phyloP scores from a whole-genome alignment of 495 filamentous ascomycete species.

The Thermothielavioides terrestris region DNA sequence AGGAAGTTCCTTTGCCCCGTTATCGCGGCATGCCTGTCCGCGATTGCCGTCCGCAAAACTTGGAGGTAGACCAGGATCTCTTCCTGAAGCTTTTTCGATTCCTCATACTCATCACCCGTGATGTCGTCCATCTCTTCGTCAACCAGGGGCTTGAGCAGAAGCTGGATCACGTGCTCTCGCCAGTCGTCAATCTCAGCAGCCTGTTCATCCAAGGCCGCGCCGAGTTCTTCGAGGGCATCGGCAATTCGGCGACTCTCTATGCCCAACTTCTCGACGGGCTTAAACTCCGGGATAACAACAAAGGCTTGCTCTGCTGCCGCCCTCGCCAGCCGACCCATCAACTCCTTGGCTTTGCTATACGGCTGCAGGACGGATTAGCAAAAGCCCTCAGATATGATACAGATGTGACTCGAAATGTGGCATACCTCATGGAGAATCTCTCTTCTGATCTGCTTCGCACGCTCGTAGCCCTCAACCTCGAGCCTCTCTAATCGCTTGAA shows the following conservation, averaged over 20 bases:
- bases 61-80: constrained; percentile 74
- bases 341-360: constrained; percentile 25
- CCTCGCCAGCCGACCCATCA: constrained; percentile 40
- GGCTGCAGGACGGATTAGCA: constrained; percentile 17
- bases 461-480: constrained; percentile 66
- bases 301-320: constrained; percentile 46
- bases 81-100: constrained; percentile 78
- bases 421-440: constrained; percentile 55
- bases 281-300: constrained; percentile 52
- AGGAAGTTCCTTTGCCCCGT: constrained; percentile 68
- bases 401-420: not conserved
- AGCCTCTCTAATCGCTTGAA: constrained; percentile 55
- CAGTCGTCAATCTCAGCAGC: constrained; percentile 60
- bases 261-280: constrained; percentile 15
- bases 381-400: not conserved
- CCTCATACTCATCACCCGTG: constrained; percentile 82
- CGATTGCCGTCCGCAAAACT: constrained; percentile 61
- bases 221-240: constrained; percentile 30
- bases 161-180: constrained; percentile 58
- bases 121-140: constrained; percentile 71
- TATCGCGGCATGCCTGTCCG: constrained; percentile 67
- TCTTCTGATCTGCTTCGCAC: constrained; percentile 64
- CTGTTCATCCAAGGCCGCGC: constrained; percentile 56
- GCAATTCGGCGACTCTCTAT: constrained; percentile 29
- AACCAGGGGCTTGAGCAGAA: constrained; percentile 66